A percentile compares a stretch with the other conserved stretches of the same genome.
Conservation (phyloP, 768 basidiomycete species). For the Ramaria sp. region DNA sequence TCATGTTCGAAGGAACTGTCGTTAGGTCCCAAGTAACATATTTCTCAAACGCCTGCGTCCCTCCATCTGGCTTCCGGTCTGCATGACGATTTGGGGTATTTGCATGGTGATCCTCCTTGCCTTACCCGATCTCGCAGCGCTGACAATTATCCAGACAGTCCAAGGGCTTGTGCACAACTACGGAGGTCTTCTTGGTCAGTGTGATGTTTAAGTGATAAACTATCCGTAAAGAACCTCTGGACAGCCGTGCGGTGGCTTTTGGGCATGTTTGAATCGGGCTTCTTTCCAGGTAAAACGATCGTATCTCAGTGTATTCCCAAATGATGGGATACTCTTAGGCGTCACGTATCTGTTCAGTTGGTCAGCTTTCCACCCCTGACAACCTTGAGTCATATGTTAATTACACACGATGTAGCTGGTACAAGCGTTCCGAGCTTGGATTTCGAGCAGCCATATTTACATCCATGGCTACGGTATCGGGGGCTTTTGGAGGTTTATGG, state of each 20-base stretch:
- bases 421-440: conserved; percentile 67
- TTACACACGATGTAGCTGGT: conserved; percentile 45
- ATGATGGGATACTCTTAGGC: neutral
- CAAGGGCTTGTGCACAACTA: conserved; percentile 55
- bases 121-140: neutral
- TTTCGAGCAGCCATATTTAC: conserved; percentile 67
- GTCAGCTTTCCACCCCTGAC: neutral
- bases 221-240: neutral
- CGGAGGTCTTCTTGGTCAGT: conserved; percentile 49
- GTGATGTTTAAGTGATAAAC: neutral
- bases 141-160: conserved; percentile 33
- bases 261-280: conserved; percentile 41
- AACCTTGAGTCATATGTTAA: neutral
- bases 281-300: conserved; percentile 46
- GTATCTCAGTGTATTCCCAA: conserved; percentile 26
- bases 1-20: neutral
- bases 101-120: conserved; percentile 23
- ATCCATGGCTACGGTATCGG: conserved; percentile 68
- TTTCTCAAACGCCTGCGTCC: conserved; percentile 49
- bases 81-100: conserved; percentile 32
- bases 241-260: conserved; percentile 28
- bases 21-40: conserved; percentile 53
- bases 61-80: conserved; percentile 49
- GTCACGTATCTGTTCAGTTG: conserved; percentile 7
- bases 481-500: conserved; percentile 47